Evolutionary conservation across 768 basidiomycete genomes (phyloP).

Genomic region (Paxillus involutus): DNA sequence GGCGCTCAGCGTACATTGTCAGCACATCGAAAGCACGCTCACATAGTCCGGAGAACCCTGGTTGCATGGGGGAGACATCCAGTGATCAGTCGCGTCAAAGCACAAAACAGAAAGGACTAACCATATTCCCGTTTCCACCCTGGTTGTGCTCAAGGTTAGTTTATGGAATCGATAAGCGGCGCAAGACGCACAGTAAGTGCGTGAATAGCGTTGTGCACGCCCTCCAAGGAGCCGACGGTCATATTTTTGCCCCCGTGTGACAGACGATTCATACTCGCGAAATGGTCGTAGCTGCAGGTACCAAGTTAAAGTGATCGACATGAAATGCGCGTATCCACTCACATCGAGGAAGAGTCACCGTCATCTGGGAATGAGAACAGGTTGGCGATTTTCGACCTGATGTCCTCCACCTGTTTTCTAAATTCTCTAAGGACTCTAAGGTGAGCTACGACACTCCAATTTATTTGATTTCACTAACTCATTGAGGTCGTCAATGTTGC

Average conservation of each 20-base stretch:
- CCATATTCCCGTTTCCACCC: slow-evolving; percentile 30
- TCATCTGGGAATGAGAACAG: slow-evolving; percentile 20
- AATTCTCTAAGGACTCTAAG: slow-evolving; percentile 8
- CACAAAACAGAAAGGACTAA: slow-evolving; percentile 4
- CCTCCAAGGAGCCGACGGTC: slow-evolving; percentile 22
- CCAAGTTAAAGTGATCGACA: not conserved
- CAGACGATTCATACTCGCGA: slow-evolving; percentile 24
- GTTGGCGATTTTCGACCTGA: slow-evolving; percentile 16
- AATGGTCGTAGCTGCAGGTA: slow-evolving; percentile 25
- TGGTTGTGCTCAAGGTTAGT: not conserved
- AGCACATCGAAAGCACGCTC: not conserved
- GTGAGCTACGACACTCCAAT: not conserved
- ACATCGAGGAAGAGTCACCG: slow-evolving; percentile 12
- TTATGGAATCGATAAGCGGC: not conserved
- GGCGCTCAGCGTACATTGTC: not conserved
- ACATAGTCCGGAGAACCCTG: slow-evolving; percentile 24
- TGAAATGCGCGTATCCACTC: not conserved
- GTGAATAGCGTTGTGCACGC: slow-evolving; percentile 22
- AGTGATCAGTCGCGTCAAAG: not conserved
- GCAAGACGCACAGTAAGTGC: slow-evolving; percentile 12
- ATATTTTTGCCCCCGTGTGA: slow-evolving; percentile 12
- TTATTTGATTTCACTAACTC: slow-evolving; percentile 4
- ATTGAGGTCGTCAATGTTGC: slow-evolving; percentile 11
- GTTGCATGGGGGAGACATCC: not conserved
- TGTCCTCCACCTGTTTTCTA: slow-evolving; percentile 8